These are phyloP conservation scores for Pyricularia pennisetigena DNA, from an alignment of 2,329 filamentous ascomycete genomes.

Conservation along the genomic window DNA sequence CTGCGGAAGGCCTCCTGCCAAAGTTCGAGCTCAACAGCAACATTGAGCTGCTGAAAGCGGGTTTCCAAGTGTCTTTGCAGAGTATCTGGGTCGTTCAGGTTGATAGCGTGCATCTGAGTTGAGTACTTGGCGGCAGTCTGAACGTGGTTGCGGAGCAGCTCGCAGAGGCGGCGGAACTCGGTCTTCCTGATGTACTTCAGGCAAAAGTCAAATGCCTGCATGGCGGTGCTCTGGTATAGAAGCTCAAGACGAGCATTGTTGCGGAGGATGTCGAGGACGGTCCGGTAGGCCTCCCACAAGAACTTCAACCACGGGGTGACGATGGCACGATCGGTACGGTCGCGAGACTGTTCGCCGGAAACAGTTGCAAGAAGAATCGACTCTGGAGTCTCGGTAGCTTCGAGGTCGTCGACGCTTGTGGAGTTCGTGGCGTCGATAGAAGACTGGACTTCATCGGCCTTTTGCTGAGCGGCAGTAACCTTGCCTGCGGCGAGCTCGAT, in stretches of 20 bases:
- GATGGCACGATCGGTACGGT: constrained; percentile 94
- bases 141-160: constrained; percentile 95
- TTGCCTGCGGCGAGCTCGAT: constrained; percentile 95
- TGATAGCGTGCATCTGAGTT: constrained; percentile 98
- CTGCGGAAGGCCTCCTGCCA: constrained; percentile 99
- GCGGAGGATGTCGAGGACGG: constrained; percentile 94
- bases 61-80: constrained; percentile 96
- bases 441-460: constrained; percentile 91
- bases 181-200: constrained; percentile 98
- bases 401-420: constrained; percentile 82
- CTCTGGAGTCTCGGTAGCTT: constrained; percentile 95
- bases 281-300: constrained; percentile 98
- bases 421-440: constrained; percentile 67
- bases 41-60: constrained; percentile 96
- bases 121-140: constrained; percentile 99
- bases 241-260: constrained; percentile 97
- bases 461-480: constrained; percentile 89
- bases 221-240: constrained; percentile 96
- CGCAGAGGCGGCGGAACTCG: constrained; percentile 96
- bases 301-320: constrained; percentile 99
- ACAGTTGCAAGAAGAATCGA: constrained; percentile 96
- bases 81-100: constrained; percentile 94
- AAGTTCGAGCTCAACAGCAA: constrained; percentile 92
- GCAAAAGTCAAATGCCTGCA: constrained; percentile 98
- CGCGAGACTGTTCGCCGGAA: constrained; percentile 92